A percentile compares a stretch with the other conserved stretches of the same genome.
Evolutionary conservation across 2,329 filamentous ascomycete species (phyloP).

Genomic region (Didymella glomerata): DNA sequence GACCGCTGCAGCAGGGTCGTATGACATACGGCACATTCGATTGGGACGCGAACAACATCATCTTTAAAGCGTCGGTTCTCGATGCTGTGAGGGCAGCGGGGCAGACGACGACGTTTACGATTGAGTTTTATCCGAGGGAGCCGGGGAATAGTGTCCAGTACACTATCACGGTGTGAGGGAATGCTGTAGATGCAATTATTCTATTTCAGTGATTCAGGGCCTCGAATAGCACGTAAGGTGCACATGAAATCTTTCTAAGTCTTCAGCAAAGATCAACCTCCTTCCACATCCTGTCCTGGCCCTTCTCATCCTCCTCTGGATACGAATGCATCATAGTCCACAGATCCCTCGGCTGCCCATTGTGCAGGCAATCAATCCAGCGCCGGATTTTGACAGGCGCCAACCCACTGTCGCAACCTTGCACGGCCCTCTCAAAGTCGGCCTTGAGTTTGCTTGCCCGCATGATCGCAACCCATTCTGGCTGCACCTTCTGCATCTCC

Average conservation of each 20-base stretch:
- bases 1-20: constrained; percentile 59
- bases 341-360: no score
- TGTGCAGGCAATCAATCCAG: not conserved
- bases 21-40: constrained; percentile 61
- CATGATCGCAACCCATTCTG: not conserved
- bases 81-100: constrained; percentile 58
- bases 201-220: no score
- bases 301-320: no score
- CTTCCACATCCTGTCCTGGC: no score
- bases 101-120: constrained; percentile 58
- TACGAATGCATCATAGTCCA: no score
- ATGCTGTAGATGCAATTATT: no score
- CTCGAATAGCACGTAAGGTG: no score
- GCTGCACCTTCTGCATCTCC: not conserved
- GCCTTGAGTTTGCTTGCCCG: not conserved
- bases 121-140: constrained; percentile 65
- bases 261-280: no score
- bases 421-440: not conserved
- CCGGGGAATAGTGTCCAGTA: constrained; percentile 60
- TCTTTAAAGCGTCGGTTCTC: constrained; percentile 57
- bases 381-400: not conserved
- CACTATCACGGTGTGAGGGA: constrained; percentile 53
- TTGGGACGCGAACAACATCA: constrained; percentile 58
- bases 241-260: no score
- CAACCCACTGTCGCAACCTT: not conserved